These are phyloP conservation scores for Microdochium nivale DNA, from an alignment of 2,329 filamentous ascomycete genomes.

Conservation along the genomic window DNA sequence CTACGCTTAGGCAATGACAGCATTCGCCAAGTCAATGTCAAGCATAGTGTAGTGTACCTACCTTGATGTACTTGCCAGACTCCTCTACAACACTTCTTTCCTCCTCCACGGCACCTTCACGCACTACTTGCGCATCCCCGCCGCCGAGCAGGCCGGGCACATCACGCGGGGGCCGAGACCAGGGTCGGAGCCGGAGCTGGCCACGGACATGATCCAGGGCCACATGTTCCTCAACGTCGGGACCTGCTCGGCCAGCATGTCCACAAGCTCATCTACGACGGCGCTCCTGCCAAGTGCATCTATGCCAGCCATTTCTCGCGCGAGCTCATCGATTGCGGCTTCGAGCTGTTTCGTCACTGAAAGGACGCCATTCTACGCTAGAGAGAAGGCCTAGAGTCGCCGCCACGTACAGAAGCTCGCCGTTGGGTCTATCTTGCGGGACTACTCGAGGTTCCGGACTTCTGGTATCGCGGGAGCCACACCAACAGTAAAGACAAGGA, in stretches of 20 bases:
- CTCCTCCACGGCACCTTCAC: background rate
- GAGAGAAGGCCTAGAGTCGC: too few relatives aligned
- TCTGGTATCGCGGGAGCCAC: too few relatives aligned
- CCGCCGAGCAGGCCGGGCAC: slow-evolving; percentile 10
- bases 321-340: slow-evolving; percentile 29
- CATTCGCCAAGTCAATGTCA: too few relatives aligned
- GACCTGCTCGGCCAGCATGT: slow-evolving; percentile 31
- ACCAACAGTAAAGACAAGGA: too few relatives aligned
- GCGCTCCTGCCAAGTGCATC: slow-evolving; percentile 16
- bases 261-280: slow-evolving; percentile 29
- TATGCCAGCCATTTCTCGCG: slow-evolving; percentile 25
- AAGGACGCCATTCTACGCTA: background rate
- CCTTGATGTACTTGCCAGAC: too few relatives aligned
- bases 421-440: too few relatives aligned
- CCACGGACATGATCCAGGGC: background rate
- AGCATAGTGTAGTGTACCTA: too few relatives aligned
- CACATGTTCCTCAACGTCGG: slow-evolving; percentile 30
- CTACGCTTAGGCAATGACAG: too few relatives aligned
- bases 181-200: background rate
- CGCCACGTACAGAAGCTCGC: too few relatives aligned
- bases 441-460: too few relatives aligned
- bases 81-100: background rate
- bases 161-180: slow-evolving; percentile 11
- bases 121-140: background rate
- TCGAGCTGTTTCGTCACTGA: slow-evolving; percentile 25